Conservation (phyloP, 805 yeast species). For the Yamadazyma laniorum region DNA sequence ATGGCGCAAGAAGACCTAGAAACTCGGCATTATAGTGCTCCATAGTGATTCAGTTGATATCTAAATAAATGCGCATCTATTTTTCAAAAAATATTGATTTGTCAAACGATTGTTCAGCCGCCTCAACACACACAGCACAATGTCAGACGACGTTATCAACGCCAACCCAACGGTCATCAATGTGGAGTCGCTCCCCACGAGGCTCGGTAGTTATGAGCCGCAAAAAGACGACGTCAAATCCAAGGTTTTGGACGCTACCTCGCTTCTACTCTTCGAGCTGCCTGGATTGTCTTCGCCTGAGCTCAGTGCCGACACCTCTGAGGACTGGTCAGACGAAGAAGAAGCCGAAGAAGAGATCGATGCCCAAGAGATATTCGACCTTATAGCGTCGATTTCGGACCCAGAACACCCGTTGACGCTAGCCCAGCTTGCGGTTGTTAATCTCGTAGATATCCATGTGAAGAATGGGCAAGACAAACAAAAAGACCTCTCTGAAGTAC, state of each 20-base stretch:
- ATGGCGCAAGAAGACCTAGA: constrained; percentile 38
- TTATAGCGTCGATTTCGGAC: constrained; percentile 83
- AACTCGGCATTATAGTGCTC: constrained; percentile 28
- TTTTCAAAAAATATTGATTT: too few species aligned
- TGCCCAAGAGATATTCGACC: constrained; percentile 84
- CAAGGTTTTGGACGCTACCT: constrained; percentile 18
- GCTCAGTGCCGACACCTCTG: constrained; percentile 16
- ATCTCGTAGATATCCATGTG: constrained; percentile 74
- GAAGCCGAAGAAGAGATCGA: constrained; percentile 66
- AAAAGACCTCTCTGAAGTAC: constrained; percentile 63
- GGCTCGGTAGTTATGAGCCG: constrained; percentile 30
- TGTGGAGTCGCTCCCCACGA: constrained; percentile 70
- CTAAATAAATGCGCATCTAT: background rate
- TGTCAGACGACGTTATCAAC: constrained; percentile 48
- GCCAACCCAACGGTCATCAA: constrained; percentile 89
- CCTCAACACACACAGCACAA: too few species aligned
- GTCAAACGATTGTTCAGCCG: background rate
- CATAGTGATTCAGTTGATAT: too few species aligned
- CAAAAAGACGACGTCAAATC: background rate
- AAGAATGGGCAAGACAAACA: constrained; percentile 41
- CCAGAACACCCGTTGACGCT: constrained; percentile 97
- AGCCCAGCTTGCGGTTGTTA: constrained; percentile 93
- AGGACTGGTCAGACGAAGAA: constrained; percentile 19
- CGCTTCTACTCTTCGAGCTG: constrained; percentile 29
- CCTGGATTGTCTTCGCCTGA: constrained; percentile 8